Evolutionary conservation across 257 asterid species (phyloP), one percentile per base, ranked within the genome.

Genomic region (Salvia miltiorrhiza): DNA sequence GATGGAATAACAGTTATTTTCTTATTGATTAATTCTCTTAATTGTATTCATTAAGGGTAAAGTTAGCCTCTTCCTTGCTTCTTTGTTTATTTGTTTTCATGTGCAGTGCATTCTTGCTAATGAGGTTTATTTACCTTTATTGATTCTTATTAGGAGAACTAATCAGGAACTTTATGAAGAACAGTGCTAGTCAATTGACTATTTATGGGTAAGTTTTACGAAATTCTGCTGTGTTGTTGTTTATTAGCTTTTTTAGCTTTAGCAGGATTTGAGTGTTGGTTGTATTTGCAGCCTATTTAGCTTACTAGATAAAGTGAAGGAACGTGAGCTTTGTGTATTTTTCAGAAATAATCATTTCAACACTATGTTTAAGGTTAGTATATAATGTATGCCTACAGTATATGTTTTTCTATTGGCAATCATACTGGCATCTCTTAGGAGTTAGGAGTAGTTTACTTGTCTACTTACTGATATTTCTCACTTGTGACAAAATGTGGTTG

Each of bases 321-420:
- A 95, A 78, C 86, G 95, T 2, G 99, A 92, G 80, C 83, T 95
- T 44, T 92, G 96, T 63, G 97, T 95, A 49, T 89, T 95, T 64
- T 95, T 95, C 89, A 86, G 99, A 73, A 95, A 95, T 82, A 95
- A 95, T 76, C 99, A 92, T 81, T 95, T 95, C 90, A 95, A 92
- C 75, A 89, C 97, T 48, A 92, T 95, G 99, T 92, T 92, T 78
- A 95, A 95, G 98, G 97, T 94, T 65, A 73, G 90, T 76, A 56
- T 68, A 57, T 12, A 35, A 4, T 71, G 63, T 35, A 57, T 50
- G 43, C 43, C 35, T 57, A 10, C 7, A 43, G 39, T 67, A 21
- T 26, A 43, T 21, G 19, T 24, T 58, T 67, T 16, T 43, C 8
- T 1, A 12, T 43, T 55, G 16, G 55, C 32, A 55, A 26, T 41